Evolutionary conservation across 2,329 filamentous ascomycete genomes (phyloP).

Genomic region (Phoma sp.): DNA sequence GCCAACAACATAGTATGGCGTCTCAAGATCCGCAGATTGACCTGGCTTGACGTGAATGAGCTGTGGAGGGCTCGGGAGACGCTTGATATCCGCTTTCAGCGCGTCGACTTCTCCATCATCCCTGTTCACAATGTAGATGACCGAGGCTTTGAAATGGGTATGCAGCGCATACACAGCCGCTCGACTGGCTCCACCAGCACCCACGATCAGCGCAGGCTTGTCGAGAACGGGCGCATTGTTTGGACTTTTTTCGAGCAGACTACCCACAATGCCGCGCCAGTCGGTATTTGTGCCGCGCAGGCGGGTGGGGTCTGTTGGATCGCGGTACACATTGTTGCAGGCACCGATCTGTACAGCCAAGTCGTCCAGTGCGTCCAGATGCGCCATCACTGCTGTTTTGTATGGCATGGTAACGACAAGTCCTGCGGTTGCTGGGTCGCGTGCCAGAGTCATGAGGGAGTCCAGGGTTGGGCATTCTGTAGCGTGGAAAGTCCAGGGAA

Average conservation of each 20-base stretch:
- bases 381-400: conserved; percentile 8
- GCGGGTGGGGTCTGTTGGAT: background rate
- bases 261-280: conserved; percentile 9
- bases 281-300: conserved; percentile 12
- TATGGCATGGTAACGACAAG: conserved; percentile 14
- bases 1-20: conserved; percentile 4
- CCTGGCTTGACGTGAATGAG: background rate
- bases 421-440: conserved; percentile 4
- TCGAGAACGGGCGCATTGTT: background rate
- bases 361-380: conserved; percentile 9
- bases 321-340: conserved; percentile 11
- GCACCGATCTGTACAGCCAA: conserved; percentile 7
- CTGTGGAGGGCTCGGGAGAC: background rate
- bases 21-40: background rate
- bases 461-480: conserved; percentile 8
- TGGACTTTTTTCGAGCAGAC: conserved; percentile 10
- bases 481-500: conserved; percentile 10
- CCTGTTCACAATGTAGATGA: conserved; percentile 10
- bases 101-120: conserved; percentile 8
- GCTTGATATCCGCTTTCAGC: background rate
- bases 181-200: conserved; percentile 12
- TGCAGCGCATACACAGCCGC: conserved; percentile 10
- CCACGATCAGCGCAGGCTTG: conserved; percentile 9
- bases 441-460: conserved; percentile 1
- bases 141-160: conserved; percentile 5